Percentiles rank a stretch among this genome's conserved stretches.
Conservation (phyloP, 2,329 filamentous ascomycete genomes). For the Aspergillus pseudoglaucus region DNA sequence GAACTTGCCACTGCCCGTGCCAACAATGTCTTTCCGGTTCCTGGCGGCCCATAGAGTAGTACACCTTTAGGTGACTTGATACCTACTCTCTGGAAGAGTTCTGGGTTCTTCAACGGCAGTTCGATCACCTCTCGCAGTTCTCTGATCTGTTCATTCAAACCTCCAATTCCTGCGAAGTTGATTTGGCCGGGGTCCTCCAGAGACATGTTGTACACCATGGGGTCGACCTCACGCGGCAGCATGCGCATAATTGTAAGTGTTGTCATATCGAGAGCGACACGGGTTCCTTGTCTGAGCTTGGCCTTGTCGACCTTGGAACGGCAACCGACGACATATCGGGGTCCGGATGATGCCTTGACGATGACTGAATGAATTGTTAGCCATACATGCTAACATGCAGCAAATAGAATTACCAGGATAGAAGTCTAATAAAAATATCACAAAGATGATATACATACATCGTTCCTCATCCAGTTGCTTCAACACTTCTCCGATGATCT, state of each 20-base stretch:
- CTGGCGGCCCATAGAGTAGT: constrained; percentile 88
- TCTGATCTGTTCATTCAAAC: constrained; percentile 95
- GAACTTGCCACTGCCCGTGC: constrained; percentile 93
- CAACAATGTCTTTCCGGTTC: constrained; percentile 92
- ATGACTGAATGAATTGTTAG: constrained; percentile 59
- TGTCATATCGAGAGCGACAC: constrained; percentile 97
- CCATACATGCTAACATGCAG: background rate
- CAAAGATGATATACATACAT: constrained; percentile 57
- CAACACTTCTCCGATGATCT: constrained; percentile 97
- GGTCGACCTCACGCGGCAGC: constrained; percentile 96
- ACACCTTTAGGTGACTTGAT: constrained; percentile 99
- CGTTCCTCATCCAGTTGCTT: constrained; percentile 98
- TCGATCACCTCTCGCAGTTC: constrained; percentile 97
- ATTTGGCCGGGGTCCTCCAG: constrained; percentile 95
- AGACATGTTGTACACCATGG: constrained; percentile 99
- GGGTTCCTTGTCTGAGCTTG: constrained; percentile 96
- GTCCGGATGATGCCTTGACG: constrained; percentile 94
- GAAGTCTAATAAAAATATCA: background rate
- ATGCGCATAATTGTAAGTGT: constrained; percentile 99
- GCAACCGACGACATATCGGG: constrained; percentile 96
- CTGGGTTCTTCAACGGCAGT: constrained; percentile 94
- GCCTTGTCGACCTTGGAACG: constrained; percentile 95
- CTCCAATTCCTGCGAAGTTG: constrained; percentile 95
- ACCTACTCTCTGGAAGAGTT: constrained; percentile 90
- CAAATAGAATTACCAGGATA: background rate